These are phyloP conservation scores for Saturnispora zaruensis DNA, from an alignment of 805 yeast species.

Conservation along the genomic window DNA sequence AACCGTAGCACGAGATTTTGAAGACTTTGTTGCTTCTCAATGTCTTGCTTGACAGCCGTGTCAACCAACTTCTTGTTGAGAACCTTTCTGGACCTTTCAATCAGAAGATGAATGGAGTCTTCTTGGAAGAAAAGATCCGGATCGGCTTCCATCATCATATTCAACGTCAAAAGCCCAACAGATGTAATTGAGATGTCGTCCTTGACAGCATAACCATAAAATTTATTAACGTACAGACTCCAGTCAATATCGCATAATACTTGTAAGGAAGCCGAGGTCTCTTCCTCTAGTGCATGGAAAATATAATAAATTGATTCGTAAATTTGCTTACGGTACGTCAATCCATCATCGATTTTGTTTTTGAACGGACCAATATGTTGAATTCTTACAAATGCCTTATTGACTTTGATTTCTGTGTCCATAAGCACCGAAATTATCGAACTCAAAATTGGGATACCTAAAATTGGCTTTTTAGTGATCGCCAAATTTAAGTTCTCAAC, in stretches of 20 bases:
- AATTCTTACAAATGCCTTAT: slow-evolving; percentile 48
- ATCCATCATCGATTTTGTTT: slow-evolving; percentile 70
- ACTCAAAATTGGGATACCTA: slow-evolving; percentile 38
- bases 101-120: slow-evolving; percentile 13
- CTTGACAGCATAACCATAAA: slow-evolving; percentile 42
- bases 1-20: slow-evolving; percentile 27
- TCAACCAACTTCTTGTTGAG: slow-evolving; percentile 43
- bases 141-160: slow-evolving; percentile 30
- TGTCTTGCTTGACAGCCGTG: slow-evolving; percentile 60
- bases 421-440: slow-evolving; percentile 43
- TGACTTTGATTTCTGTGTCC: slow-evolving; percentile 43
- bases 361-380: slow-evolving; percentile 85
- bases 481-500: slow-evolving; percentile 52
- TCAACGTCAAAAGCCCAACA: slow-evolving; percentile 39
- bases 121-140: slow-evolving; percentile 19
- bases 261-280: slow-evolving; percentile 13
- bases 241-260: slow-evolving; percentile 20
- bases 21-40: slow-evolving; percentile 46
- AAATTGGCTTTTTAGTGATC: slow-evolving; percentile 44
- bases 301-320: slow-evolving; percentile 62
- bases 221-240: slow-evolving; percentile 28
- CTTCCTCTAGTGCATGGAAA: slow-evolving; percentile 27
- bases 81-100: slow-evolving; percentile 33
- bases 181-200: slow-evolving; percentile 57
- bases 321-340: slow-evolving; percentile 61